Conservation (phyloP, 148 eudicot species). For the Arbutus unedo region DNA sequence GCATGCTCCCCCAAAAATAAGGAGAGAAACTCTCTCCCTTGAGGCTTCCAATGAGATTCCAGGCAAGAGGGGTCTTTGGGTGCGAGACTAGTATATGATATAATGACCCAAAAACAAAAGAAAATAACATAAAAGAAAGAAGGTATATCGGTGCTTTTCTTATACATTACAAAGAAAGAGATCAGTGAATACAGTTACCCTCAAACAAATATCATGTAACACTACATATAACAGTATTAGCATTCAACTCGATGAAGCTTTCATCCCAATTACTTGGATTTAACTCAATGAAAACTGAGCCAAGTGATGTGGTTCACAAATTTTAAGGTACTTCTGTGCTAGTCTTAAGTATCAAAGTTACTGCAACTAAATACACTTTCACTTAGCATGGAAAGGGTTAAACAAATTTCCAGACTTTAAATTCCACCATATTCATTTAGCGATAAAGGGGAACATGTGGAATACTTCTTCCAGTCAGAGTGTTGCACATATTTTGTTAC, state of each 20-base stretch:
- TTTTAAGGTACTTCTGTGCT: too few species aligned
- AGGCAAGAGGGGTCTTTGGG: too few species aligned
- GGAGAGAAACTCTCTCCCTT: too few species aligned
- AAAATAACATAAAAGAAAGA: too few species aligned
- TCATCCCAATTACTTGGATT: not conserved
- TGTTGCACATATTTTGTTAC: not conserved
- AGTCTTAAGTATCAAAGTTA: not conserved
- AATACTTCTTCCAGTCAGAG: not conserved
- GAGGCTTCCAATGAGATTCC: too few species aligned
- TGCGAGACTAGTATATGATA: too few species aligned
- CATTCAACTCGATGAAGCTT: not conserved
- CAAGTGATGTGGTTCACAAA: not conserved
- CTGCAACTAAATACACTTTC: not conserved
- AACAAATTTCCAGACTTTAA: not conserved
- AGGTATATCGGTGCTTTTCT: too few species aligned
- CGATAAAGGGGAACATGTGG: not conserved
- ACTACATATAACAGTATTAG: not conserved
- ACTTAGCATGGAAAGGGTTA: not conserved
- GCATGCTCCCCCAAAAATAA: too few species aligned
- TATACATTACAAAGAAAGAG: too few species aligned
- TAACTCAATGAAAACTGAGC: not conserved
- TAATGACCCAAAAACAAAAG: too few species aligned
- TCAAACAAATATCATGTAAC: too few species aligned
- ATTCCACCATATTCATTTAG: not conserved
- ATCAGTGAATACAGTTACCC: too few species aligned